Conservation (phyloP, 208 protist genomes). For the Acanthamoeba castellanii region DNA sequence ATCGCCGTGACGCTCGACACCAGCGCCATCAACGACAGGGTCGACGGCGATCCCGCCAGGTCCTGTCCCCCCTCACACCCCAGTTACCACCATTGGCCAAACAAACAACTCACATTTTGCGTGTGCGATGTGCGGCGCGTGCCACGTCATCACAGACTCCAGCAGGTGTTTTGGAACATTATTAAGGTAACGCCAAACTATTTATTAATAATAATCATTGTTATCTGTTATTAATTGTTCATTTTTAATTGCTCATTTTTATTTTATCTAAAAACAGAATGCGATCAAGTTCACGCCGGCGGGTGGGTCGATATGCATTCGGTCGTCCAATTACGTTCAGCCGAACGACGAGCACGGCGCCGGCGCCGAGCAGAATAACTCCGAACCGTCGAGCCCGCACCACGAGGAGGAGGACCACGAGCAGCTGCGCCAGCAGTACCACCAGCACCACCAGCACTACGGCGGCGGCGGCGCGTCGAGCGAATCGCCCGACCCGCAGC, state of each 20-base stretch:
- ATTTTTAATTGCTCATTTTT: too few species aligned
- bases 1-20: neutral
- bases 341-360: too few species aligned
- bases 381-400: too few species aligned
- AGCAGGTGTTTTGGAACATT: conserved; percentile 44
- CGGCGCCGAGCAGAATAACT: too few species aligned
- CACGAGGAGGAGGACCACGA: neutral
- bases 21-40: neutral
- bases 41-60: neutral
- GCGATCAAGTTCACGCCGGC: conserved; percentile 65
- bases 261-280: neutral
- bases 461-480: neutral
- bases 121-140: too few species aligned
- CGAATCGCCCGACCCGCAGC: neutral
- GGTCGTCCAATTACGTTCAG: neutral
- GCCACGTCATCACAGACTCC: too few species aligned
- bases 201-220: too few species aligned
- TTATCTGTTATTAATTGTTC: neutral
- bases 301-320: neutral
- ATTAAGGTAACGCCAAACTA: neutral
- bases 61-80: neutral
- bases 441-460: too few species aligned
- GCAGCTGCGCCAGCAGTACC: too few species aligned
- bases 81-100: too few species aligned
- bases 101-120: too few species aligned